Evolutionary conservation across 2,329 filamentous ascomycete genomes (phyloP), one percentile per base, ranked within the genome.

Genomic region (Fusarium sp.): DNA sequence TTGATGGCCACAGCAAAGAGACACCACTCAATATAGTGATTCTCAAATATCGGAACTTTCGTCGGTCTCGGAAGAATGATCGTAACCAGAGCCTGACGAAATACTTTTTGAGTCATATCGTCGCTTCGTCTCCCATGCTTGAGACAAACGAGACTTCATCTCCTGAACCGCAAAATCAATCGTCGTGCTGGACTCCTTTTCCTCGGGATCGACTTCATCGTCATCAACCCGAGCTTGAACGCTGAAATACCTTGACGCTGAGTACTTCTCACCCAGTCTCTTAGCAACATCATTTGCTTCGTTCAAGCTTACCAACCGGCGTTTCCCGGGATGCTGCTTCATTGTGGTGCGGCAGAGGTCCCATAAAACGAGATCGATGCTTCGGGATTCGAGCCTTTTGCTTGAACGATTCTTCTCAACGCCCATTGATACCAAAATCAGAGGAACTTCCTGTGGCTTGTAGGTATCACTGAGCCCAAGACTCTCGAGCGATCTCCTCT

Each of bases 261-360:
- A 77, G 73, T 87, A 84, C 77, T 81, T 86, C 79, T 90, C 87
- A 64, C 87, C 87, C 20, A 90, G 80, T 34, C 88, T 82, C 77
- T 84, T 87, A 48, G 88, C 88, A 72, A 90, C 88, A 75, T 90
- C 88, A 75, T 89, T 89, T 56, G 88, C 88, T 76, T 89, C 87
- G 76, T 86, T 84, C 54, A 90, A 82, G 68, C 85, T 88, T 56
- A 89, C 87, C 22, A 90, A 84, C 7, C 84, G 84, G 34, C 88
- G 85, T 72, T 83, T 84, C 38, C 78, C 81, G 34, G 80, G 77
- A 39, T 81, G 68, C 62, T 77, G 78, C 54, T 76, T 61, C 75
- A 82, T 79, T 20, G 77, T 72, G 1, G 80, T 82, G 34, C 61
- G 68, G 65, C 81, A 83, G 44, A 83, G 63, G 61, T 83, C 82